These are phyloP conservation scores for Xerocomus brunneocitrinus DNA, from an alignment of 768 basidiomycete species.

Conservation along the genomic window DNA sequence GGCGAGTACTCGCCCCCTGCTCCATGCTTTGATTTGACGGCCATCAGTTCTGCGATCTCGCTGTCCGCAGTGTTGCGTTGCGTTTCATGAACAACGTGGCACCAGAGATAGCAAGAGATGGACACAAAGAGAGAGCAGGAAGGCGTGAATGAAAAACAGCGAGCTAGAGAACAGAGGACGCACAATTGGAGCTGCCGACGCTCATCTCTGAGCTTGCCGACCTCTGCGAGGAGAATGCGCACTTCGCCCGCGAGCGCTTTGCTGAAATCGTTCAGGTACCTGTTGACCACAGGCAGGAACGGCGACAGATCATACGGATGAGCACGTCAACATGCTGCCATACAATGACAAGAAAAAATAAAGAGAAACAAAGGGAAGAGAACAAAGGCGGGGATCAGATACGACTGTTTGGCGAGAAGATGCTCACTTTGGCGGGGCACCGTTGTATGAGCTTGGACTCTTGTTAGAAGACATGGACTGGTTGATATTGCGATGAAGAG, in stretches of 20 bases:
- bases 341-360: background rate
- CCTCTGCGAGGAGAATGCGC: slow-evolving; percentile 56
- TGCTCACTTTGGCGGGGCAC: slow-evolving; percentile 33
- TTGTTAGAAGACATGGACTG: slow-evolving; percentile 32
- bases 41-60: slow-evolving; percentile 83
- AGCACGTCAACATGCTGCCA: slow-evolving; percentile 6
- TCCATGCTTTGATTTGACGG: slow-evolving; percentile 76
- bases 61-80: slow-evolving; percentile 34
- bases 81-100: background rate
- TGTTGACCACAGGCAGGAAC: slow-evolving; percentile 8
- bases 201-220: slow-evolving; percentile 58
- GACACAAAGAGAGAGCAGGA: background rate
- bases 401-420: background rate
- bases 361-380: background rate
- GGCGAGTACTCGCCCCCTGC: slow-evolving; percentile 74
- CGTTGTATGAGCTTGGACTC: slow-evolving; percentile 29
- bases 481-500: no score
- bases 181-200: slow-evolving; percentile 54
- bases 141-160: background rate
- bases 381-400: background rate
- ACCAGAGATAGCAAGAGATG: background rate
- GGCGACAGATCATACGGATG: background rate
- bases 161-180: slow-evolving; percentile 16
- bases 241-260: slow-evolving; percentile 59
- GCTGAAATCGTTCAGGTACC: slow-evolving; percentile 58